Evolutionary conservation across 352 stramenopile species (phyloP), one percentile per base, ranked within the genome.

Genomic region (Salisapilia sapeloensis): DNA sequence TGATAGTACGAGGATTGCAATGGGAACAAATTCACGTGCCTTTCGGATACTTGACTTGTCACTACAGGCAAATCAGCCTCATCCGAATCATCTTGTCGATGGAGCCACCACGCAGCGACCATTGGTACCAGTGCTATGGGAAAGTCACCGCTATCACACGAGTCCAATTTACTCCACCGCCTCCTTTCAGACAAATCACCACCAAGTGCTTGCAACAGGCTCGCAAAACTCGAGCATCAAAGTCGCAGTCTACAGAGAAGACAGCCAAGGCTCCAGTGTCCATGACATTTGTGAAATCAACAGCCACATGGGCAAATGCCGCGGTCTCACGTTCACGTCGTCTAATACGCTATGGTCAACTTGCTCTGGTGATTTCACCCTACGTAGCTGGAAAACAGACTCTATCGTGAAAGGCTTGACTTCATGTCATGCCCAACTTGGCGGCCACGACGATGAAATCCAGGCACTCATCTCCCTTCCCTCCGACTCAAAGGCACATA

Each of bases 391-490:
- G 61, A 58, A 80, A n/a, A 24, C 79, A 11, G 31, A 22, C 9
- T 37, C 39, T 8, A 48, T 17, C 5, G 29, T 33, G n/a, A n/a
- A n/a, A n/a, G n/a, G n/a, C n/a, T n/a, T n/a, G 1, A 46, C 17
- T 33, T 39, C 48, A 18, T 31, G 44, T 36, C 21, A 46, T n/a
- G n/a, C n/a, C 41, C 43, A 52, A 2, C 48, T 84, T 22, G 60
- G 77, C 16, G 71, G 71, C 7, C 67, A 87, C 31, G 60, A 64
- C 3, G 60, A 54, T 9, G 71, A 84, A 42, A 58, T 87, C 34
- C 60, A 78, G 14, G 46, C 60, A 6, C 46, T 79, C 18, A 39
- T 50, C 5, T 56, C n/a, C n/a, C n/a, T n/a, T n/a, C n/a, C n/a
- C n/a, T n/a, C n/a, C n/a, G n/a, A n/a, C n/a, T 69, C 24, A 24